Conservation (phyloP, 257 asterid species). For the Verbena officinalis region DNA sequence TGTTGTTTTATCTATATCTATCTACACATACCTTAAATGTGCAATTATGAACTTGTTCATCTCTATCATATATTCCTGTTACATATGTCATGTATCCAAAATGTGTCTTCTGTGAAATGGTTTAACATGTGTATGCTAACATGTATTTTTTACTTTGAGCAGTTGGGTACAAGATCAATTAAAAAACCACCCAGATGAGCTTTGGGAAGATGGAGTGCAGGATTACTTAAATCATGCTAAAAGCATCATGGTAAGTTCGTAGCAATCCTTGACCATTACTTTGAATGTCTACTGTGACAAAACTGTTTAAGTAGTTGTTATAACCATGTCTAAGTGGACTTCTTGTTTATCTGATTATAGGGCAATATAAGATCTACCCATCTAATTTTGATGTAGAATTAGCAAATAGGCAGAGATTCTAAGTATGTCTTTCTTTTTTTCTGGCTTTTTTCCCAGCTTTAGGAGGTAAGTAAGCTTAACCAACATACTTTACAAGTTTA, state of each 20-base stretch:
- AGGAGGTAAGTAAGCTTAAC: too few species aligned
- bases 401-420: constrained; percentile 1
- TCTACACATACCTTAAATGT: neutral
- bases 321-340: neutral
- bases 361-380: neutral
- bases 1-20: constrained; percentile 8
- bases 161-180: constrained; percentile 93
- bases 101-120: neutral
- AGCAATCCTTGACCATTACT: constrained; percentile 16
- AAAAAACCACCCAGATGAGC: constrained; percentile 93
- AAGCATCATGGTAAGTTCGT: constrained; percentile 64
- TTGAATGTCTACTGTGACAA: neutral
- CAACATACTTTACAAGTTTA: too few species aligned
- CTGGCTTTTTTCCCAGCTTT: too few species aligned
- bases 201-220: constrained; percentile 94
- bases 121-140: constrained; percentile 22
- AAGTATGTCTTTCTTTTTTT: neutral
- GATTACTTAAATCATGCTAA: constrained; percentile 87
- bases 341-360: constrained; percentile 11
- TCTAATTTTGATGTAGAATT: neutral
- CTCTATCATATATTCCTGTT: constrained; percentile 9
- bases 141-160: constrained; percentile 31
- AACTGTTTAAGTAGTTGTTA: neutral
- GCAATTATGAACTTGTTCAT: neutral
- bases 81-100: neutral